Percentiles rank a stretch among this genome's conserved stretches.
Evolutionary conservation across 2,329 filamentous ascomycete genomes (phyloP).

Genomic region (Fusarium sp.): DNA sequence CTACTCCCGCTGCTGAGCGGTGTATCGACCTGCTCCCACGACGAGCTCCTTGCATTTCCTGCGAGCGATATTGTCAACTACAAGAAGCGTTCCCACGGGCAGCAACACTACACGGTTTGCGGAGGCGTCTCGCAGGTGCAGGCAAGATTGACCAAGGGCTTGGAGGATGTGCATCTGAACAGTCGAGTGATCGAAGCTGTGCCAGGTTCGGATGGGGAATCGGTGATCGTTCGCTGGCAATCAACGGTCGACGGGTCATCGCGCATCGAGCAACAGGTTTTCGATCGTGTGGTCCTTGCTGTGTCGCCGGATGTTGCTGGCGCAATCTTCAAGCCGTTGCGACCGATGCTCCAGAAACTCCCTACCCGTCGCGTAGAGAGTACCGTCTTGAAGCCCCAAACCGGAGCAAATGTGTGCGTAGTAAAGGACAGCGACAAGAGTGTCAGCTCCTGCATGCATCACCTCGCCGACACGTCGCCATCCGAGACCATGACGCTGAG

Average conservation of each 20-base stretch:
- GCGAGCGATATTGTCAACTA: constrained; percentile 65
- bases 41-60: constrained; percentile 62
- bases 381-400: constrained; percentile 51
- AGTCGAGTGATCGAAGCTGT: constrained; percentile 53
- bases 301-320: constrained; percentile 66
- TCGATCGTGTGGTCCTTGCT: constrained; percentile 66
- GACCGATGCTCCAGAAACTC: constrained; percentile 53
- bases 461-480: constrained; percentile 36
- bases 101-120: constrained; percentile 64
- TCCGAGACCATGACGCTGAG: constrained; percentile 52
- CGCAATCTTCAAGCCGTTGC: constrained; percentile 59
- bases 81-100: constrained; percentile 58
- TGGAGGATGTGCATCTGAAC: constrained; percentile 55
- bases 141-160: constrained; percentile 54
- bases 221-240: constrained; percentile 52
- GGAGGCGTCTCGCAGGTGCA: constrained; percentile 64
- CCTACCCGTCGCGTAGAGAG: constrained; percentile 63
- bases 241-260: constrained; percentile 20
- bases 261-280: constrained; percentile 49
- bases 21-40: constrained; percentile 67
- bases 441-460: constrained; percentile 44
- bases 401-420: constrained; percentile 2
- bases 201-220: constrained; percentile 26
- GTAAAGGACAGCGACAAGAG: constrained; percentile 11
- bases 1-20: constrained; percentile 66